Evolutionary conservation across 768 basidiomycete genomes (phyloP), one percentile per base, ranked within the genome.

Genomic region (Cystobasidium tubakii): DNA sequence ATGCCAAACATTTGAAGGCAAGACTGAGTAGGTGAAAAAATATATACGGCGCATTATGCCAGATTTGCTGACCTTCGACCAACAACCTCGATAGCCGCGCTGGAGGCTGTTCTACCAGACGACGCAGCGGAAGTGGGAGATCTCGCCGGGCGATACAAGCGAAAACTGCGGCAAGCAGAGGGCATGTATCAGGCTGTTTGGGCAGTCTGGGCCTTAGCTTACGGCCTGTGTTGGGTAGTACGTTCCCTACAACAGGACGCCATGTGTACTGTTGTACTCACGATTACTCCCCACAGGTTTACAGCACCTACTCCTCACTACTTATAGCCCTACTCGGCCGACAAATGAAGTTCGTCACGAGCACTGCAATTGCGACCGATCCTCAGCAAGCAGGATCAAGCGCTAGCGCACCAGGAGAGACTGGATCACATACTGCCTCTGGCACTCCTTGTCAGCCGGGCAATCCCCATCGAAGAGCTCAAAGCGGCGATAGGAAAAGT

Each of bases 141-240:
- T 21, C 19, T 53, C 12, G n/a, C 23, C 12, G 54, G 1, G 3
- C 50, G 15, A 27, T 53, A 34, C 13, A n/a, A 31, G 25, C 19
- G 27, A 19, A 46, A 53, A 13, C 53, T 34, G 9, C 54, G 69
- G 21, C 29, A 34, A 31, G 50, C 69, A 7, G 69, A 71, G 36
- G n/a, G 34, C 9, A 27, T 34, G 7, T 71, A 71, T 44, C 69
- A 71, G 25, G 50, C 69, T 7, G 29, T 44, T 9, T 71, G 69
- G 69, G 69, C 50, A n/a, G 33, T 71, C 25, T 71, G 69, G 69
- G 69, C 69, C 1, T 53, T 46, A 15, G 69, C 69, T 7, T 71
- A 71, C 27, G 69, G 69, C 29, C 23, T 53, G 54, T 71, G 69
- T 29, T 71, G 69, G 69, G 12, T 71, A 10, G 69, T 71, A n/a